phyloP scores from a whole-genome alignment of 768 basidiomycete genomes.

The Hydnomerulius pinastri region DNA sequence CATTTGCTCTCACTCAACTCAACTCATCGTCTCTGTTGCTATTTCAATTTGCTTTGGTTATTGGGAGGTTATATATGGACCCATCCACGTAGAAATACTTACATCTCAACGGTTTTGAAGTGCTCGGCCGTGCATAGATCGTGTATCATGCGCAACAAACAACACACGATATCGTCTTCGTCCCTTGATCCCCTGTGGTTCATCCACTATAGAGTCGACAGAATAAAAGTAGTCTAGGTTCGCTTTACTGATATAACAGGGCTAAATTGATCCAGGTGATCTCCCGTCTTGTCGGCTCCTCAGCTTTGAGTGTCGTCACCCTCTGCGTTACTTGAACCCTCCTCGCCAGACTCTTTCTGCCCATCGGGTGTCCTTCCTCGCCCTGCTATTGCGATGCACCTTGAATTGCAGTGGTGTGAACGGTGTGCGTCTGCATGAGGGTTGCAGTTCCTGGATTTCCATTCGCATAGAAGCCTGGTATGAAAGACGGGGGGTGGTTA shows the following conservation, averaged over 20 bases:
- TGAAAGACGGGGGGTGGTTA: too few relatives aligned
- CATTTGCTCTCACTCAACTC: neutral
- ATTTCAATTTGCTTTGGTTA: slow-evolving; percentile 20
- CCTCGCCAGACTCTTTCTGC: too few relatives aligned
- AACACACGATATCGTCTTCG: neutral
- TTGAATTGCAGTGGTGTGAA: too few relatives aligned
- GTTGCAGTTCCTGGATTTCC: too few relatives aligned
- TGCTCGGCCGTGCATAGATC: slow-evolving; percentile 38
- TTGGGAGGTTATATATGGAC: slow-evolving; percentile 16
- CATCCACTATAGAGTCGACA: neutral
- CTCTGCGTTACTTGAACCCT: neutral
- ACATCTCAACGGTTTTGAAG: slow-evolving; percentile 41
- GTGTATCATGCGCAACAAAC: neutral
- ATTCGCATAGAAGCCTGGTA: too few relatives aligned
- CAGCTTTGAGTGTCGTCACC: neutral
- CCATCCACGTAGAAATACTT: slow-evolving; percentile 6
- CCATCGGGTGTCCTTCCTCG: too few relatives aligned
- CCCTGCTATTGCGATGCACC: too few relatives aligned
- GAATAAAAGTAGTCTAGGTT: slow-evolving; percentile 33
- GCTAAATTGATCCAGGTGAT: neutral
- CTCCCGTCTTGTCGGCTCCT: neutral
- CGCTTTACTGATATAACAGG: slow-evolving; percentile 3
- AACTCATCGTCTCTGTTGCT: neutral
- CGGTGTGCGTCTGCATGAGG: too few relatives aligned
- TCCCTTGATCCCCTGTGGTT: neutral